Percentiles rank a stretch among this genome's conserved stretches.
These are phyloP conservation scores for Calocera cornea DNA, from an alignment of 768 basidiomycete genomes.

Conservation along the genomic window DNA sequence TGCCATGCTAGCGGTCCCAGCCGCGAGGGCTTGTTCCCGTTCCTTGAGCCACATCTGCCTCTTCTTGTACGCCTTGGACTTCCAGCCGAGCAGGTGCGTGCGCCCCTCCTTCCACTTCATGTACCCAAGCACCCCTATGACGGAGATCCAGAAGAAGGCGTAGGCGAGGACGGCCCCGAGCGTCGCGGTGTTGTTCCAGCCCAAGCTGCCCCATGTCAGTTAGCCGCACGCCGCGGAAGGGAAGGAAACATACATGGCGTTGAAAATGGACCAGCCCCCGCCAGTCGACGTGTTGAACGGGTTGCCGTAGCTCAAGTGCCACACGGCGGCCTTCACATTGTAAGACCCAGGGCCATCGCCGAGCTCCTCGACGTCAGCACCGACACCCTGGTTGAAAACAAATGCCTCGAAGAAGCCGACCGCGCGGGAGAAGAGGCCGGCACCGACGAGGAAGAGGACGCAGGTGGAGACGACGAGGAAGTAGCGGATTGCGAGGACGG, in stretches of 20 bases:
- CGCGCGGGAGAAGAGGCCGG: conserved; percentile 77
- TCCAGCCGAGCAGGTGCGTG: conserved; percentile 19
- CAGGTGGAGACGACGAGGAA: conserved; percentile 91
- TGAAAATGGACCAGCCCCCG: conserved; percentile 69
- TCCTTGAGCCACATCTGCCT: neutral
- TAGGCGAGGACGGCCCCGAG: conserved; percentile 73
- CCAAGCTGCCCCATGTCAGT: conserved; percentile 27
- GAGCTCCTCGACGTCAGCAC: conserved; percentile 42
- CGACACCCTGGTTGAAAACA: conserved; percentile 49
- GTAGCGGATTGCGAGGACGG: conserved; percentile 61
- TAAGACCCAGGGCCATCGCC: conserved; percentile 69
- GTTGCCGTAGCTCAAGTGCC: conserved; percentile 76
- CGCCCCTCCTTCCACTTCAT: conserved; percentile 32
- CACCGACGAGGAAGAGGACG: conserved; percentile 82
- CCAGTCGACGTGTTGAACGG: conserved; percentile 39
- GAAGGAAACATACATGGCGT: conserved; percentile 37
- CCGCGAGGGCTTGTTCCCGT: neutral
- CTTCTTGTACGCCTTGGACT: conserved; percentile 14
- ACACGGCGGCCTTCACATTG: conserved; percentile 67
- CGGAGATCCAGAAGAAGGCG: conserved; percentile 83
- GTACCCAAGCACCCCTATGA: conserved; percentile 43
- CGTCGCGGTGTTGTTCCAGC: conserved; percentile 77
- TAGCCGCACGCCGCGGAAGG: neutral
- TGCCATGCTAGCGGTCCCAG: neutral
- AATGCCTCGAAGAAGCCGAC: conserved; percentile 60